Conservation (phyloP, 2,329 filamentous ascomycete species). For the Colletotrichum theobromicola region DNA sequence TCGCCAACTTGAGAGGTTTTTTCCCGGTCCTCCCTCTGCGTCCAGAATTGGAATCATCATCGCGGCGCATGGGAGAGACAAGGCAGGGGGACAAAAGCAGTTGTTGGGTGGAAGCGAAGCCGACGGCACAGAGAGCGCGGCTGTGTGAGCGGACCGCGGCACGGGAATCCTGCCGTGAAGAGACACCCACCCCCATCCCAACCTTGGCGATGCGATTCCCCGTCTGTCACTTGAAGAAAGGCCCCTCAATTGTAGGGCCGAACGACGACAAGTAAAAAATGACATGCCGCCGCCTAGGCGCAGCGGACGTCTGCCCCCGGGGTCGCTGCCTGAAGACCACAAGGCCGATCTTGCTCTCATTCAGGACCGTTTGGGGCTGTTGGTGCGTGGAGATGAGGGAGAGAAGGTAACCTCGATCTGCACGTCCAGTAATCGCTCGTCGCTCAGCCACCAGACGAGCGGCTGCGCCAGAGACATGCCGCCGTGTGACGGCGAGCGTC, state of each 20-base stretch:
- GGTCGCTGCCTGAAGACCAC: neutral
- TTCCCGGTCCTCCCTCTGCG: neutral
- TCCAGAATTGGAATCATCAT: neutral
- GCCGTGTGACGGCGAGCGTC: neutral
- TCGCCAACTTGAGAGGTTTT: neutral
- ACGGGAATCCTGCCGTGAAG: neutral
- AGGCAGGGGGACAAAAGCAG: neutral
- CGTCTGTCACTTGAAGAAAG: neutral
- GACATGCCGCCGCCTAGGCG: neutral
- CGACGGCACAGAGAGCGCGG: neutral
- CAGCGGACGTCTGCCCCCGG: neutral
- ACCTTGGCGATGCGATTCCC: neutral
- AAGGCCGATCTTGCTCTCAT: neutral
- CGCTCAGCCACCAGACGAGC: constrained; percentile 8
- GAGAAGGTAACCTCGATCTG: neutral
- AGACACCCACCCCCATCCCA: neutral
- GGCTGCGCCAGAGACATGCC: neutral
- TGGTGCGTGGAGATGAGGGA: neutral
- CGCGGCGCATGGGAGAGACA: neutral
- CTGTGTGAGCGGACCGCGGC: neutral
- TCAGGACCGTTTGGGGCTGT: neutral
- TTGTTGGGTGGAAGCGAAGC: neutral
- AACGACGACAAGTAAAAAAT: neutral
- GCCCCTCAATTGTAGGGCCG: neutral
- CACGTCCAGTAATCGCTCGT: neutral